Base-by-base conservation (phyloP, 2,329 filamentous ascomycete species). In the Cordyceps javanica region DNA sequence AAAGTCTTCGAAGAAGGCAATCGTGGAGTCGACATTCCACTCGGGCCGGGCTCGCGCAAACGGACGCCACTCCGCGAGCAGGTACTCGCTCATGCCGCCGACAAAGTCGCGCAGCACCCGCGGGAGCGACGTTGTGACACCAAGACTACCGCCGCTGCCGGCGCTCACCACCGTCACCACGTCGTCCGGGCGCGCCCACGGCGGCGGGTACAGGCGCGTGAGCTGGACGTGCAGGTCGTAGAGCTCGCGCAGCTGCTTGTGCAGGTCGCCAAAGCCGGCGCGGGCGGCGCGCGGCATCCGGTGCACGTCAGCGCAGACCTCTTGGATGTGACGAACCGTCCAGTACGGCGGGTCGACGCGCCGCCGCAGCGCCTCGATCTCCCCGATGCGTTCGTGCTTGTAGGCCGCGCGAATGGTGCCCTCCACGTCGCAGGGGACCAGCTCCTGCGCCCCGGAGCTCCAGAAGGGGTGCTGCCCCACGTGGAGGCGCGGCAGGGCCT, bases 181-280 rank as follows among this genome's bases (percentile, higher is more conserved):
- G 26, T 41, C 44, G 13, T 21, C 41, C 23, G 53, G 46, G 8
- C 13, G 38, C 28, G 5, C 21, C 36, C 38, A 28, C 2, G 45
- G 8, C 19, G 55, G 46, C 36, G 46, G 38, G 38, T 52, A 28
- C 8, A 41, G 38, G 7, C 21, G 5, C 8, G 7, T 25, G 16
- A 25, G 8, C 10, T 41, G 32, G 7, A 10, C n/a, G 49, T 58
- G 49, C 14, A 58, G 11, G 23, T n/a, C 32, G 39, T 39, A 53
- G 21, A 58, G 30, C 32, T 53, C 49, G 14, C 56, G 56, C 38
- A 58, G 13, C 48, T 52, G 39, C 56, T 58, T 58, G 49, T 58
- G 56, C n/a, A 46, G 30, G 23, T 58, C 32, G 41, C 36, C 54
- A 25, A 55, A 55, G 41, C 32, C 32, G 42, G 38, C 11, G n/a